Evolutionary conservation across 2,329 filamentous ascomycete species (phyloP).

Genomic region (Exutisphaerella laricina): DNA sequence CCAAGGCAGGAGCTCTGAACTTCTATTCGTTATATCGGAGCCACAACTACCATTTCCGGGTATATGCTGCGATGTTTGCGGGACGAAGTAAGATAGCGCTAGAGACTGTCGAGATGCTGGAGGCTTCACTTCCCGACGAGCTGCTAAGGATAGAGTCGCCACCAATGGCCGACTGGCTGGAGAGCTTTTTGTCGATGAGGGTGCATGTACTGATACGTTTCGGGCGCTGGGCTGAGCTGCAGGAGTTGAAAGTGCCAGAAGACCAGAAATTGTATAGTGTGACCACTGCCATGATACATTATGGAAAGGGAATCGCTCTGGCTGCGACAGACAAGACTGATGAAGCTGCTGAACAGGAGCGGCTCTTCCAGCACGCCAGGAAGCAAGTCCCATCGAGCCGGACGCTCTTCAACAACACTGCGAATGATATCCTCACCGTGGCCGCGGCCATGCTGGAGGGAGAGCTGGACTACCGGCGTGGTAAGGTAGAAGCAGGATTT

Average conservation of each 20-base stretch:
- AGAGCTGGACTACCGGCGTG: conserved; percentile 64
- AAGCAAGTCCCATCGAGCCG: conserved; percentile 53
- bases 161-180: conserved; percentile 75
- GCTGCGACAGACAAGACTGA: conserved; percentile 53
- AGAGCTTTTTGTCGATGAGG: conserved; percentile 62
- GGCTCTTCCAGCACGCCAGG: conserved; percentile 48
- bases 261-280: conserved; percentile 61
- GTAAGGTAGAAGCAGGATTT: conserved; percentile 51
- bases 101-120: conserved; percentile 54
- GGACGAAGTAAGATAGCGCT: conserved; percentile 59
- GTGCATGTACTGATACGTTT: conserved; percentile 69
- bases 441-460: conserved; percentile 62
- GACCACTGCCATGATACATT: conserved; percentile 63
- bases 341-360: conserved; percentile 50
- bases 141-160: conserved; percentile 60
- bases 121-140: conserved; percentile 57
- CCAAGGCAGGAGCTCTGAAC: conserved; percentile 54
- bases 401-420: conserved; percentile 64
- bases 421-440: conserved; percentile 57
- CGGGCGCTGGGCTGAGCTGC: conserved; percentile 63
- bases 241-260: conserved; percentile 50
- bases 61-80: conserved; percentile 74
- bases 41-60: conserved; percentile 68
- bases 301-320: conserved; percentile 62
- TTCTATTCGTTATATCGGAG: conserved; percentile 74